Percentiles rank a stretch among this genome's conserved stretches.
These are phyloP conservation scores for Sordariomycetes sp. DNA, from an alignment of 2,329 filamentous ascomycete species.

Conservation along the genomic window DNA sequence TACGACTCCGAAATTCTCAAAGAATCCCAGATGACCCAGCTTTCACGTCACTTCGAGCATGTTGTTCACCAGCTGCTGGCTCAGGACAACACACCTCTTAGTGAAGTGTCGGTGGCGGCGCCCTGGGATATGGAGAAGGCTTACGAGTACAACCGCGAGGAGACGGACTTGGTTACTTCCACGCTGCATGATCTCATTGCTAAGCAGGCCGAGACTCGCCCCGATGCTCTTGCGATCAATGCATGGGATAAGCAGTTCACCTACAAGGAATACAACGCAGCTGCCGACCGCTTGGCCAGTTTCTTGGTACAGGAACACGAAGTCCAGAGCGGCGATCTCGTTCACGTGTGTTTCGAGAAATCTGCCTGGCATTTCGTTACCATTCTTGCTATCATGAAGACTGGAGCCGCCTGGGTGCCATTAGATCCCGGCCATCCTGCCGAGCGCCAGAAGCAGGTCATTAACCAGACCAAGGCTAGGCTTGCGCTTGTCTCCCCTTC, in stretches of 20 bases:
- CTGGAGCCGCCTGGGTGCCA: constrained; percentile 4
- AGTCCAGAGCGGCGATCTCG: background rate
- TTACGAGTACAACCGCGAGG: background rate
- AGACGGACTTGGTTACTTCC: background rate
- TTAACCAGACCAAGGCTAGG: constrained; percentile 1
- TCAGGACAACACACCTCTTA: background rate
- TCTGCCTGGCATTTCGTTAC: constrained; percentile 3
- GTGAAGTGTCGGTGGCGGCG: constrained; percentile 1
- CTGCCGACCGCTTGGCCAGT: background rate
- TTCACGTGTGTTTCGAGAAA: constrained; percentile 6
- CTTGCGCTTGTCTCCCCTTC: background rate
- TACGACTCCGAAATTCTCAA: constrained; percentile 2
- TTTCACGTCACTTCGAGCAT: constrained; percentile 8
- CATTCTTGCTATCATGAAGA: constrained; percentile 4
- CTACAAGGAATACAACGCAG: background rate
- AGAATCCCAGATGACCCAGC: constrained; percentile 1
- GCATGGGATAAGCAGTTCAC: constrained; percentile 2
- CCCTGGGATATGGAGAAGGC: constrained; percentile 4
- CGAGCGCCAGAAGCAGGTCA: background rate
- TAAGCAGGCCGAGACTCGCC: background rate
- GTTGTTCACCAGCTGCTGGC: constrained; percentile 9
- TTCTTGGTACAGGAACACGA: background rate
- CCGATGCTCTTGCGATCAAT: constrained; percentile 1
- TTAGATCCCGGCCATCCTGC: constrained; percentile 4
- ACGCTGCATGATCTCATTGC: background rate